phyloP scores from a whole-genome alignment of 2,329 filamentous ascomycete species.

The Fusarium duplospermum region DNA sequence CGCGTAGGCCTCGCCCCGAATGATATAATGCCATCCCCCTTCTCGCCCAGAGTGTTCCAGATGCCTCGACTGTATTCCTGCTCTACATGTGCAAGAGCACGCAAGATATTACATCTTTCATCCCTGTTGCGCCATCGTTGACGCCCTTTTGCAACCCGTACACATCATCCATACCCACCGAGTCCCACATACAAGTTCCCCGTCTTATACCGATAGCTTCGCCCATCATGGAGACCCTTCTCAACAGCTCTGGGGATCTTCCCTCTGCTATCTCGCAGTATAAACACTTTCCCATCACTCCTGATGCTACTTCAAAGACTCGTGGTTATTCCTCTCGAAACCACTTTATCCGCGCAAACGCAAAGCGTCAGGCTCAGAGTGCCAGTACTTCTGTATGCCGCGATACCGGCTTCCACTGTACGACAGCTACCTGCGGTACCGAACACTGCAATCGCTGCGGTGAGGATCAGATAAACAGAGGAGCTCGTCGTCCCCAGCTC shows the following conservation, averaged over 20 bases:
- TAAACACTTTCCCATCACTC: conserved; percentile 32
- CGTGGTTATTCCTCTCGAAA: conserved; percentile 40
- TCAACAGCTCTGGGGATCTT: conserved; percentile 38
- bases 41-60: conserved; percentile 34
- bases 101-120: conserved; percentile 30
- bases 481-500: conserved; percentile 36
- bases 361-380: conserved; percentile 46
- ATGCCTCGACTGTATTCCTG: conserved; percentile 35
- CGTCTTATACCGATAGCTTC: conserved; percentile 14
- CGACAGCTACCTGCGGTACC: conserved; percentile 8
- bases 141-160: conserved; percentile 32
- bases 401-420: conserved; percentile 39
- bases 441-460: conserved; percentile 29
- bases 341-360: conserved; percentile 48
- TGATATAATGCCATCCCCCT: conserved; percentile 39
- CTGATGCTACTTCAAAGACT: conserved; percentile 16
- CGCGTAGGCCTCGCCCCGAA: conserved; percentile 28
- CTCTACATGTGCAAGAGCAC: conserved; percentile 32
- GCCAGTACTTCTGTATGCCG: conserved; percentile 33
- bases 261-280: conserved; percentile 29
- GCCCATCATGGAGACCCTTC: conserved; percentile 37
- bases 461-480: conserved; percentile 10
- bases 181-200: not conserved
- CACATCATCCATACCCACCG: conserved; percentile 9
- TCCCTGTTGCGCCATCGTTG: conserved; percentile 36